Evolutionary conservation across 441 rosid species (phyloP).

Genomic region (Cnidoscolus chayamansa): DNA sequence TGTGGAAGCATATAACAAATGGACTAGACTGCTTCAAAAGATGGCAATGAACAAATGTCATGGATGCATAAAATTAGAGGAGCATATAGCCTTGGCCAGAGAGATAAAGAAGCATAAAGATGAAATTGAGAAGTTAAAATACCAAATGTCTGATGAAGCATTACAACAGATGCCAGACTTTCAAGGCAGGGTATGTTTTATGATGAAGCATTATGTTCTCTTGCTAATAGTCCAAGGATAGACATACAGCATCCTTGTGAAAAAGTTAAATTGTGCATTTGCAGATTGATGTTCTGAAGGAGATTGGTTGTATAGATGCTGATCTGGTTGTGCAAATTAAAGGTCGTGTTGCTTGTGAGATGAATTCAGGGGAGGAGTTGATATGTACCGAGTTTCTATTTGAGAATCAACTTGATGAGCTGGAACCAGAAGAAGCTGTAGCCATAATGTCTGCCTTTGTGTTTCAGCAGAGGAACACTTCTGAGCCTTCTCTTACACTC

Average conservation of each 20-base stretch:
- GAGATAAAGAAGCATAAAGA: conserved; percentile 60
- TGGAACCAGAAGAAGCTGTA: conserved; percentile 99
- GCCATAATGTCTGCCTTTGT: conserved; percentile 98
- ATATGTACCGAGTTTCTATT: conserved; percentile 87
- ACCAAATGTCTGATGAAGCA: conserved; percentile 89
- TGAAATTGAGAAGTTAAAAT: conserved; percentile 57
- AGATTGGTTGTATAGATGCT: conserved; percentile 81
- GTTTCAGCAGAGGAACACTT: conserved; percentile 90
- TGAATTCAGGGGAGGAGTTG: conserved; percentile 98
- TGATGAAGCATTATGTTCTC: conserved; percentile 1
- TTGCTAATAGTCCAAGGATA: conserved; percentile 12
- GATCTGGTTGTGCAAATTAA: conserved; percentile 94
- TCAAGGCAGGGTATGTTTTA: conserved; percentile 77
- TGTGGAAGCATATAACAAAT: conserved; percentile 53
- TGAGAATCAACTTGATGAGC: conserved; percentile 87
- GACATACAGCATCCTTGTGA: conserved; percentile 19
- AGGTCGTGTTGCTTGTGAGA: conserved; percentile 98
- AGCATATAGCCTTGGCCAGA: conserved; percentile 70
- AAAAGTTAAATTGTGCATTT: conserved; percentile 25
- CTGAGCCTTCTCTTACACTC: conserved; percentile 78
- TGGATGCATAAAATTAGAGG: conserved; percentile 80
- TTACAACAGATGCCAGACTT: conserved; percentile 94
- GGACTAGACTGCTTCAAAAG: conserved; percentile 30
- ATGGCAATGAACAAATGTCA: conserved; percentile 21
- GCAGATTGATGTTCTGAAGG: conserved; percentile 91